These are phyloP conservation scores for Fusarium goolgardi DNA, from an alignment of 2,329 filamentous ascomycete species.

Conservation along the genomic window DNA sequence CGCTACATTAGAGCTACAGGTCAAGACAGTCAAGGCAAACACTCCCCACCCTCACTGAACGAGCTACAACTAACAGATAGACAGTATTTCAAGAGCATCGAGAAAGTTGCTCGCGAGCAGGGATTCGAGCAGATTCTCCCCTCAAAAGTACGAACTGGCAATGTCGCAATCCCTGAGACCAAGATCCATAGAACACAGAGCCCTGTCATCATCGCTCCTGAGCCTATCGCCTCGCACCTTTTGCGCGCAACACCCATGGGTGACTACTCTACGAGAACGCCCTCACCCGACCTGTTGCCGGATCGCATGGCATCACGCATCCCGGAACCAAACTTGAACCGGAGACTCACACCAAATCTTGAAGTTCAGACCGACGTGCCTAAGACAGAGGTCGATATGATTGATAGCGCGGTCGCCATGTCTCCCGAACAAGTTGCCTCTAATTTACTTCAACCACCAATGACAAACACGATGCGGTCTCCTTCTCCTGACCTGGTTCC, in stretches of 20 bases:
- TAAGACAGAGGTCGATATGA: constrained; percentile 57
- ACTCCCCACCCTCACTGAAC: not conserved
- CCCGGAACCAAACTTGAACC: constrained; percentile 59
- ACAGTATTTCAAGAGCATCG: constrained; percentile 78
- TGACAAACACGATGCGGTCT: constrained; percentile 64
- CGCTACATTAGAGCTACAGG: constrained; percentile 76
- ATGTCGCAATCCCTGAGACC: constrained; percentile 54
- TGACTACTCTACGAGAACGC: constrained; percentile 66
- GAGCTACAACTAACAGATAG: not conserved
- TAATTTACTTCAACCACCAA: constrained; percentile 63
- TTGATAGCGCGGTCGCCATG: constrained; percentile 60
- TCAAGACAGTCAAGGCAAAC: constrained; percentile 75
- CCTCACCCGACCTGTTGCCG: constrained; percentile 70
- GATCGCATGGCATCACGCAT: constrained; percentile 71
- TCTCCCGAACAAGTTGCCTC: constrained; percentile 66
- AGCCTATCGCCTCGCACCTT: constrained; percentile 67
- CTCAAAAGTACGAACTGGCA: constrained; percentile 66
- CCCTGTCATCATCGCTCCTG: constrained; percentile 62
- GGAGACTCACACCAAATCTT: constrained; percentile 59
- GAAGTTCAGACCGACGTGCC: constrained; percentile 65
- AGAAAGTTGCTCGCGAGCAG: constrained; percentile 68
- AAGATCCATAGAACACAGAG: constrained; percentile 59
- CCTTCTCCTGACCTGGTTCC: constrained; percentile 70
- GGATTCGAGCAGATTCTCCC: constrained; percentile 69
- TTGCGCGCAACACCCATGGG: constrained; percentile 66